Conservation (phyloP, 2,329 filamentous ascomycete genomes). For the Domatiomyces globalis region DNA sequence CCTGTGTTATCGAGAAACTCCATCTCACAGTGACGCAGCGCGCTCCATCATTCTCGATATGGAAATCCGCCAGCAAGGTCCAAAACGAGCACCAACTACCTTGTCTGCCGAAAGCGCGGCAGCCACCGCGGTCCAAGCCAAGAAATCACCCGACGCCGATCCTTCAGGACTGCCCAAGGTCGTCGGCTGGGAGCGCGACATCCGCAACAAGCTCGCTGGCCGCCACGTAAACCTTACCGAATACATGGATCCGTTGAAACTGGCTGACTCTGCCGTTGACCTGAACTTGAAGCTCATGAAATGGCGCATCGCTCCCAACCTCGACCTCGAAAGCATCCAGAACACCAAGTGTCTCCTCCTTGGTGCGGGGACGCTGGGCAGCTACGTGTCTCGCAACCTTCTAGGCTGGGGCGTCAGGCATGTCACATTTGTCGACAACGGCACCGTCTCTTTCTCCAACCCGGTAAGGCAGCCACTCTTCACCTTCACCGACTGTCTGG, state of each 20-base stretch:
- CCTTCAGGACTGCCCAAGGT: conserved; percentile 58
- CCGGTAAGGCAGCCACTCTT: conserved; percentile 91
- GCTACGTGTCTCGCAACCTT: conserved; percentile 81
- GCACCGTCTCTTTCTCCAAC: conserved; percentile 85
- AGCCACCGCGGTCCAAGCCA: conserved; percentile 29
- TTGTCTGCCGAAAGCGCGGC: conserved; percentile 10
- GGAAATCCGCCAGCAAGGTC: conserved; percentile 8
- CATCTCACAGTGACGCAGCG: conserved; percentile 60
- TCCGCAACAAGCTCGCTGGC: conserved; percentile 60
- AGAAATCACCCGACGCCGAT: conserved; percentile 12
- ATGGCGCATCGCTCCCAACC: conserved; percentile 82
- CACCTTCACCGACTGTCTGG: conserved; percentile 72
- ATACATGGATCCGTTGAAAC: conserved; percentile 75
- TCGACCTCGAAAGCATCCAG: conserved; percentile 81
- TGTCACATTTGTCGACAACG: conserved; percentile 93
- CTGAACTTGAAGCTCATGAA: conserved; percentile 97
- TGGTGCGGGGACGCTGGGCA: conserved; percentile 82
- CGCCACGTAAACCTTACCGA: conserved; percentile 71
- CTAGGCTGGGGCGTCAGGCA: conserved; percentile 93
- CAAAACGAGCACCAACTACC: conserved; percentile 3
- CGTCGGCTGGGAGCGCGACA: conserved; percentile 86
- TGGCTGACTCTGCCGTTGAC: conserved; percentile 90
- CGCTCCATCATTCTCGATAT: conserved; percentile 66
- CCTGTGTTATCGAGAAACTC: conserved; percentile 77
- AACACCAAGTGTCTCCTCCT: conserved; percentile 78